Conservation (phyloP, 352 stramenopile genomes). For the Aphanomyces astaci region DNA sequence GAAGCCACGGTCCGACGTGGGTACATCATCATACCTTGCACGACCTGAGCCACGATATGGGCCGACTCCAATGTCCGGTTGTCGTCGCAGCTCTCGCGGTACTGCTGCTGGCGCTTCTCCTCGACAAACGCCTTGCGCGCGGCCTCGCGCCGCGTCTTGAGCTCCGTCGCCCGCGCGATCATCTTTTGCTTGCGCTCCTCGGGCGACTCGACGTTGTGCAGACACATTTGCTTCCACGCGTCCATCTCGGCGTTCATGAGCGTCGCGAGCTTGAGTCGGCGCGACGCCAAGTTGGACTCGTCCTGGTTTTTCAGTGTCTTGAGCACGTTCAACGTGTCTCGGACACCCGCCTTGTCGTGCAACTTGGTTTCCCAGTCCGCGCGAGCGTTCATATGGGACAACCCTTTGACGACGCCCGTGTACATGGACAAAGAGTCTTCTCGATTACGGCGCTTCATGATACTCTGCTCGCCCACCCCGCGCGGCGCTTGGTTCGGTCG, state of each 20-base stretch:
- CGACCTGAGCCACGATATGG: conserved; percentile 26
- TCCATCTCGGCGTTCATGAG: conserved; percentile 75
- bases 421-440: conserved; percentile 57
- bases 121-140: conserved; percentile 55
- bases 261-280: conserved; percentile 53
- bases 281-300: conserved; percentile 60
- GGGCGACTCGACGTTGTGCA: conserved; percentile 63
- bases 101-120: conserved; percentile 68
- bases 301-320: conserved; percentile 60
- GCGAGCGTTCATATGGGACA: conserved; percentile 43
- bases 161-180: conserved; percentile 61
- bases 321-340: conserved; percentile 39
- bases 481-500: conserved; percentile 26
- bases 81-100: conserved; percentile 36
- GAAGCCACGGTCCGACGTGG: too few relatives aligned
- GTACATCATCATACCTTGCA: too few relatives aligned
- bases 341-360: conserved; percentile 41
- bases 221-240: conserved; percentile 51
- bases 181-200: conserved; percentile 81
- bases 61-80: conserved; percentile 4
- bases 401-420: conserved; percentile 40
- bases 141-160: conserved; percentile 55
- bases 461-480: conserved; percentile 57
- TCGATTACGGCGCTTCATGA: conserved; percentile 62
- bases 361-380: conserved; percentile 68